phyloP scores from a whole-genome alignment of 306 rosid genomes.

The Urtica urens region DNA sequence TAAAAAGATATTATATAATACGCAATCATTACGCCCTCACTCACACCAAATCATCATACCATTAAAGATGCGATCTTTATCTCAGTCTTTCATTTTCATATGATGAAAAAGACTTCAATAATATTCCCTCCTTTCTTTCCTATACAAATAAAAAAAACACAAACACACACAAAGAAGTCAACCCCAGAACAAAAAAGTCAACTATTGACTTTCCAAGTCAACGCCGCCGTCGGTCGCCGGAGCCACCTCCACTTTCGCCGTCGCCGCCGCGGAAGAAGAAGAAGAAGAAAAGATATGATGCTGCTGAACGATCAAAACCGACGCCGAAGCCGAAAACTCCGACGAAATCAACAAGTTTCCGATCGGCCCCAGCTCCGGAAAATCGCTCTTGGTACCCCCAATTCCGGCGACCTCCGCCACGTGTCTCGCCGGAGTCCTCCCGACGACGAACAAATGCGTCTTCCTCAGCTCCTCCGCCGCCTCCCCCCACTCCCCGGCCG shows the following conservation, averaged over 20 bases:
- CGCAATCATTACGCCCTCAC: too few species aligned
- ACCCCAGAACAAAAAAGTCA: neutral
- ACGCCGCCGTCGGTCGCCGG: slow-evolving; percentile 12
- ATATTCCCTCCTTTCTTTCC: too few species aligned
- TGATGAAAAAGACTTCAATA: too few species aligned
- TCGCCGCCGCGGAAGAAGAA: neutral
- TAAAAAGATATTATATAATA: too few species aligned
- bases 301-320: slow-evolving; percentile 53
- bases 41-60: too few species aligned
- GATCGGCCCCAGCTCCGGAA: slow-evolving; percentile 44
- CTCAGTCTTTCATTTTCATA: too few species aligned
- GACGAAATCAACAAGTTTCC: slow-evolving; percentile 35
- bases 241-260: slow-evolving; percentile 8
- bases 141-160: too few species aligned
- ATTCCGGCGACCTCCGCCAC: slow-evolving; percentile 23
- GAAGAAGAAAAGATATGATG: slow-evolving; percentile 9
- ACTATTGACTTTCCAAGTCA: slow-evolving; percentile 1
- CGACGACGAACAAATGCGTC: slow-evolving; percentile 44
- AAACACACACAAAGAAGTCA: neutral
- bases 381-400: slow-evolving; percentile 26
- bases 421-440: slow-evolving; percentile 36
- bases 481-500: slow-evolving; percentile 21
- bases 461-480: slow-evolving; percentile 19
- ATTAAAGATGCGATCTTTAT: too few species aligned
- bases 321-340: slow-evolving; percentile 30